These are phyloP conservation scores for Lagerstroemia speciosa DNA, from an alignment of 345 rosid species.

Conservation along the genomic window DNA sequence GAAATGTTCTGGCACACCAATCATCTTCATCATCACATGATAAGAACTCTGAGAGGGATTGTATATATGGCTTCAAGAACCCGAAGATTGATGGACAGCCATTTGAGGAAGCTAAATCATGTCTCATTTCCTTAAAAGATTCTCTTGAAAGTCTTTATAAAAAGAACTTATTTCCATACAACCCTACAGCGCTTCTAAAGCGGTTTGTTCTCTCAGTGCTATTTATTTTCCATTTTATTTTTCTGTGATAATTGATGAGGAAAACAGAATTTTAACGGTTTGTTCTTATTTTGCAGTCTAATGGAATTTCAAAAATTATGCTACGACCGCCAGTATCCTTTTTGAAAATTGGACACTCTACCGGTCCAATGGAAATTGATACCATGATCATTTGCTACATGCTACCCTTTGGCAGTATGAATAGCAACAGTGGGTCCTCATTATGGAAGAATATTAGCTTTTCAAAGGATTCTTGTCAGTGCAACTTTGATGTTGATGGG, in stretches of 20 bases:
- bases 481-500: background rate
- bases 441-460: background rate
- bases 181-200: conserved; percentile 66
- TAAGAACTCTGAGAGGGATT: background rate
- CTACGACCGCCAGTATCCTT: background rate
- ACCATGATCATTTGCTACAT: too few relatives aligned
- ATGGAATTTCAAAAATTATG: conserved; percentile 14
- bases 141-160: conserved; percentile 53
- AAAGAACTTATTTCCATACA: conserved; percentile 69
- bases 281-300: conserved; percentile 10
- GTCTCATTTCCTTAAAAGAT: conserved; percentile 65
- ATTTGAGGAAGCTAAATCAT: conserved; percentile 45
- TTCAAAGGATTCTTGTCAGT: background rate
- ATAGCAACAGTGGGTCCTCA: background rate
- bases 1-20: conserved; percentile 13
- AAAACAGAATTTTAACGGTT: background rate
- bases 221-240: background rate
- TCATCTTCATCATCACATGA: conserved; percentile 1
- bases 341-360: background rate
- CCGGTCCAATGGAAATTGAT: background rate
- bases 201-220: conserved; percentile 33
- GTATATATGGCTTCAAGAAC: conserved; percentile 8
- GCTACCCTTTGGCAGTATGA: too few relatives aligned
- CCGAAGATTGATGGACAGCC: conserved; percentile 19
- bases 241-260: background rate